Evolutionary conservation across 305 asterid species (phyloP), one percentile per base, ranked within the genome.

Genomic region (Fraxinus velutina): DNA sequence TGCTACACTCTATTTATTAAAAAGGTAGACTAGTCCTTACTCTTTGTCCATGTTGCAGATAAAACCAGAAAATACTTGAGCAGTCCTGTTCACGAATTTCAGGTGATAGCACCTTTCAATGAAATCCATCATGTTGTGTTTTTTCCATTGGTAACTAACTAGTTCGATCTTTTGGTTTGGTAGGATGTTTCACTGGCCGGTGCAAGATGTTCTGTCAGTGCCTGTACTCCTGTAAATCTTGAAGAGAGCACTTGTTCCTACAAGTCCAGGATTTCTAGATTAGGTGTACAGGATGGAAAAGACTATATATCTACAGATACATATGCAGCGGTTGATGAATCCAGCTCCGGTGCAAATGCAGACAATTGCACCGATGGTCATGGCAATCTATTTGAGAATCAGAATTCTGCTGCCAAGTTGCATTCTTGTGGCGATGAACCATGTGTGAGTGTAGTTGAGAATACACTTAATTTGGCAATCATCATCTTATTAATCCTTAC

Each of bases 171-270:
- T 82, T 74, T 80, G 68, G 74, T 80, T 86, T 83, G 88, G 73
- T 86, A 92, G 97, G 93, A 88, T 82, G 89, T 79, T 86, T 89
- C 92, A 50, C 94, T 92, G 57, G 92, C 89, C 83, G 90, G 86
- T 80, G 88, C 94, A 77, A 87, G 92, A 92, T 89, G 87, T 85
- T 79, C 82, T 6, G 50, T 76, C 60, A 87, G 81, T 84, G 89
- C 86, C 78, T 81, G 82, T 84, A 50, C 87, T 82, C 86, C 85
- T 76, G 83, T 83, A 79, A 86, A 86, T 77, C 86, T 52, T 64
- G 94, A 87, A 86, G 92, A 82, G 82, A 90, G 93, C 82, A 80
- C 84, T 68, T 87, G 88, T 86, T 88, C 95, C 57, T 79, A 84
- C 86, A 91, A 87, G 85, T 83, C 89, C 39, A 85, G 83, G 83